Evolutionary conservation across 2,329 filamentous ascomycete genomes (phyloP), one percentile per base, ranked within the genome.

Genomic region (Stagonosporopsis cucurbitacearum): DNA sequence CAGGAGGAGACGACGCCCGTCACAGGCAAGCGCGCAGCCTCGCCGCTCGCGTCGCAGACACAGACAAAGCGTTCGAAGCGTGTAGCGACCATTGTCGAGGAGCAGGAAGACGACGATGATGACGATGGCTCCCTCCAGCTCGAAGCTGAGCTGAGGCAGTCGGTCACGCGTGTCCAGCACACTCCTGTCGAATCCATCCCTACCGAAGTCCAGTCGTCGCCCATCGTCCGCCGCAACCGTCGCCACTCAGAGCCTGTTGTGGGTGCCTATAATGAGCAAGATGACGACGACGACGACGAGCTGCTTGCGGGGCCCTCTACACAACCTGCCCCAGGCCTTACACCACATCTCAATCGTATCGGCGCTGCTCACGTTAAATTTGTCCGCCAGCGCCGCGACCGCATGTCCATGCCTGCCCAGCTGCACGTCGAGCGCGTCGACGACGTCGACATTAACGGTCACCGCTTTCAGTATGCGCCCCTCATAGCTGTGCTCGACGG

Each of bases 331-430:
- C 58, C 62, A 6, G 71, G 70, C 41, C 63, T 74, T 40, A 72
- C 72, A 0, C 69, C 70, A 17, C 72, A 73, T 41, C 69, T 74
- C 33, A 58, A 69, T 41, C 70, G 70, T 40, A 53, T 71, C 39
- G 66, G 66, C 23, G 67, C 68, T 36, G 54, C 61, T 22, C 68
- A 60, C 15, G 63, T 54, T 30, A 67, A 67, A 39, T 68, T 69
- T 28, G 57, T 63, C 43, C 68, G 59, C 45, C 50, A 59, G 12
- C 70, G 70, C 43, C 70, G 67, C 41, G 56, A 66, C 19, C 73
- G 71, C 58, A 68, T 70, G 66, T 75, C 70, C 4, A 68, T 75
- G 67, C 73, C 73, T n/a, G 71, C 73, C 15, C 68, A 73, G 54
- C 53, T 74, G 20, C 61, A 64, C 37, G 36, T 68, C 26, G 63